Conservation (phyloP, 2,329 filamentous ascomycete genomes). For the Clarireedia paspali region DNA sequence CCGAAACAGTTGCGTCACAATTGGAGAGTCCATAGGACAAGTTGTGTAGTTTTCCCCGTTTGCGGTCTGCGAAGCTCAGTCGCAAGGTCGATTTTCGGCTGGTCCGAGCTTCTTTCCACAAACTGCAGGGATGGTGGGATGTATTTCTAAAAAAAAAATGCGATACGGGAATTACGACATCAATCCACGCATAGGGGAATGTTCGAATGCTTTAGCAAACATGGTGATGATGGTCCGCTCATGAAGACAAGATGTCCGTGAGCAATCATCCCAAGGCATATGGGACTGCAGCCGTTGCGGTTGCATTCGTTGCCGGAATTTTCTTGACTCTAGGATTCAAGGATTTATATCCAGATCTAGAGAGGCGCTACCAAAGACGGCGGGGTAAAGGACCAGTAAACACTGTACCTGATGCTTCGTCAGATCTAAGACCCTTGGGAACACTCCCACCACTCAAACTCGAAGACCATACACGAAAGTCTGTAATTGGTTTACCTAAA, state of each 20-base stretch:
- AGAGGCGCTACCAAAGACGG: slow-evolving; percentile 51
- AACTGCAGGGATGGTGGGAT: slow-evolving; percentile 3
- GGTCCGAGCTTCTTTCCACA: slow-evolving; percentile 32
- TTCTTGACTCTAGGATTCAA: slow-evolving; percentile 71
- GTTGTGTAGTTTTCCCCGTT: slow-evolving; percentile 15
- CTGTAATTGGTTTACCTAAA: slow-evolving; percentile 14
- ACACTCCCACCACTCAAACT: slow-evolving; percentile 40
- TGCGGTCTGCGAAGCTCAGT: slow-evolving; percentile 13
- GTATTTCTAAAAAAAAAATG: background rate
- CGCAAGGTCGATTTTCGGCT: slow-evolving; percentile 16
- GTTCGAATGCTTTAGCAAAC: background rate
- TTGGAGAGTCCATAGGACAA: slow-evolving; percentile 63
- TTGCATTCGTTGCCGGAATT: slow-evolving; percentile 72
- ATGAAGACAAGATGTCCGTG: slow-evolving; percentile 43
- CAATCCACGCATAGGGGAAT: background rate
- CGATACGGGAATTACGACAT: slow-evolving; percentile 1
- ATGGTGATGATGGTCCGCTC: slow-evolving; percentile 8
- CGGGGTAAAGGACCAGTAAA: slow-evolving; percentile 19
- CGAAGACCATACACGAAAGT: slow-evolving; percentile 45
- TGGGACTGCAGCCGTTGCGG: slow-evolving; percentile 56
- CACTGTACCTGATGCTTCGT: slow-evolving; percentile 7
- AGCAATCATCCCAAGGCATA: slow-evolving; percentile 55
- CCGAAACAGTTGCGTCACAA: slow-evolving; percentile 71
- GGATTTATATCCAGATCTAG: slow-evolving; percentile 70
- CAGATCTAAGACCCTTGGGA: slow-evolving; percentile 23